A percentile compares a stretch with the other conserved stretches of the same genome.
Evolutionary conservation across 1,284 basidiomycete species (phyloP).

Genomic region (Sanghuangporus baumii): DNA sequence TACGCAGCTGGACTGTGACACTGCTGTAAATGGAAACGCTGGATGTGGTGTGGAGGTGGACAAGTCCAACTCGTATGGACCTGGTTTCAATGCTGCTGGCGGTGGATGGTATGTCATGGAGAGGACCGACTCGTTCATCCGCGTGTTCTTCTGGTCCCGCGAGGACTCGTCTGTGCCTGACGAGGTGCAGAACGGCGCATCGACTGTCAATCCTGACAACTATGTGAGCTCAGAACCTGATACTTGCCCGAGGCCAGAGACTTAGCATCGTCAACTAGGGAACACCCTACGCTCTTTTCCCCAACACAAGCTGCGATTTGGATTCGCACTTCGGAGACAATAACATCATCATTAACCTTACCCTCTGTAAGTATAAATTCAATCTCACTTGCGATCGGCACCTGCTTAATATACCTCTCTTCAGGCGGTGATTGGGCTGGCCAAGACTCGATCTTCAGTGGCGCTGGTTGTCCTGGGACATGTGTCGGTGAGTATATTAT

Average conservation of each 20-base stretch:
- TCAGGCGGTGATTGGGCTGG: conserved; percentile 19
- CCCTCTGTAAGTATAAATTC: conserved; percentile 33
- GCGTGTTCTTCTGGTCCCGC: conserved; percentile 48
- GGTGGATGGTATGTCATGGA: conserved; percentile 62
- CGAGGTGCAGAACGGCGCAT: conserved; percentile 36
- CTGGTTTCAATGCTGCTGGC: conserved; percentile 51
- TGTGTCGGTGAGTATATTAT: conserved; percentile 11
- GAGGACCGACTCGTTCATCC: conserved; percentile 39
- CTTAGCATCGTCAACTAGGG: conserved; percentile 29
- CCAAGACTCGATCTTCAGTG: not conserved
- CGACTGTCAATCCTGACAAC: conserved; percentile 37
- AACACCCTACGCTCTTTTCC: conserved; percentile 50
- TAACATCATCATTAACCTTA: conserved; percentile 57
- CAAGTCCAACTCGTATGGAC: conserved; percentile 48
- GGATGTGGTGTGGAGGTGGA: conserved; percentile 58
- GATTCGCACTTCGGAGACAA: conserved; percentile 46
- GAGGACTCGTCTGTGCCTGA: conserved; percentile 32
- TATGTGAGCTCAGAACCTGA: conserved; percentile 34
- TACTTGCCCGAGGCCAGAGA: not conserved
- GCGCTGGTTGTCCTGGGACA: conserved; percentile 5
- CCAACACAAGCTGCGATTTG: conserved; percentile 46
- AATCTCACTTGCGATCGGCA: not conserved
- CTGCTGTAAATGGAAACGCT: conserved; percentile 46
- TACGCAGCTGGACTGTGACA: conserved; percentile 46
- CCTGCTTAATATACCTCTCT: not conserved